These are phyloP conservation scores for Fomitopsis pulvina DNA, from an alignment of 768 basidiomycete species.

Conservation along the genomic window DNA sequence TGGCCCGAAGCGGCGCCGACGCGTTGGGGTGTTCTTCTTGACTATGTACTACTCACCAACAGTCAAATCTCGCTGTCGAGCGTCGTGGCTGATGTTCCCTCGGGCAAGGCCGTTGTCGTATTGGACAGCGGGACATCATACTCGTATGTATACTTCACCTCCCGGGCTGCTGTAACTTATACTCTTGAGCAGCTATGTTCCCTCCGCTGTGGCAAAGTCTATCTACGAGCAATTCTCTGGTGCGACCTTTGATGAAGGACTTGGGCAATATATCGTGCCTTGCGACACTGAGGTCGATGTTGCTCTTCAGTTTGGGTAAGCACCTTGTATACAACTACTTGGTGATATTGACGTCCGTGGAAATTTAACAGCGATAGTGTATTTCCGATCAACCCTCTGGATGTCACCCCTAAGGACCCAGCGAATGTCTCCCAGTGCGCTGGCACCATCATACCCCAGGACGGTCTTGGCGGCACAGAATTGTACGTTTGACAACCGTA, in stretches of 20 bases:
- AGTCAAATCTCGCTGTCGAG: constrained; percentile 47
- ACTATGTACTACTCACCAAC: constrained; percentile 58
- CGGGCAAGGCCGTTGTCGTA: constrained; percentile 65
- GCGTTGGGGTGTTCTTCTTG: constrained; percentile 75
- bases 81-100: constrained; percentile 49
- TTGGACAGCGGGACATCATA: constrained; percentile 82
- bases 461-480: constrained; percentile 47
- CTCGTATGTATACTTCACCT: constrained; percentile 41
- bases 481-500: constrained; percentile 46
- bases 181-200: constrained; percentile 49
- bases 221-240: constrained; percentile 67
- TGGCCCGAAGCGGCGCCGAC: constrained; percentile 60
- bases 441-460: constrained; percentile 70
- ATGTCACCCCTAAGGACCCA: constrained; percentile 48
- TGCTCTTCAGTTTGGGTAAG: constrained; percentile 71
- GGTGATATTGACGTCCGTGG: background rate
- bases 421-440: constrained; percentile 48
- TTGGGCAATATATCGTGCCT: constrained; percentile 67
- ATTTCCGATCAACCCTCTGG: constrained; percentile 76
- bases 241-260: constrained; percentile 44
- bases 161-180: background rate
- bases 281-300: constrained; percentile 71
- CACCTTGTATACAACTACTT: background rate
- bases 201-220: constrained; percentile 53
- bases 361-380: constrained; percentile 49